These are phyloP conservation scores for Rubia balearica DNA, from an alignment of 305 asterid genomes.

Conservation along the genomic window DNA sequence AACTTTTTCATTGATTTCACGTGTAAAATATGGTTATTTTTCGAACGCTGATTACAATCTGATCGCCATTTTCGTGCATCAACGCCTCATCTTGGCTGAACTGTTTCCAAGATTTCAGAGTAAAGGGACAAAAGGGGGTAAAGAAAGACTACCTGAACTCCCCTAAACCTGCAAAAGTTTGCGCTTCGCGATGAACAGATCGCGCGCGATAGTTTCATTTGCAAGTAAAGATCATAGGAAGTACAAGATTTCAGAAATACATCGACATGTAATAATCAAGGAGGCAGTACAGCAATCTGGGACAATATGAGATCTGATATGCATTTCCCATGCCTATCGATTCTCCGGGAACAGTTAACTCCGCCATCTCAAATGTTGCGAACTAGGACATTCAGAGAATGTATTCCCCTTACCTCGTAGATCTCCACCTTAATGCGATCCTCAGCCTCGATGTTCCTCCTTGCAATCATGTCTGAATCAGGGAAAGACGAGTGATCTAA, in stretches of 20 bases:
- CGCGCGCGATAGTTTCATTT: no score
- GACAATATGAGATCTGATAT: constrained; percentile 63
- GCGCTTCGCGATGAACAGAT: no score
- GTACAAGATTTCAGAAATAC: constrained; percentile 2
- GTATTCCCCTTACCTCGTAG: constrained; percentile 72
- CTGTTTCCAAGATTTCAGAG: no score
- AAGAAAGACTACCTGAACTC: no score
- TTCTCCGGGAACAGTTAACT: constrained; percentile 87
- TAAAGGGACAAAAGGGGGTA: no score
- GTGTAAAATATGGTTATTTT: no score
- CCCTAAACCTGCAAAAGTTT: no score
- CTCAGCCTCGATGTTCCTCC: constrained; percentile 41
- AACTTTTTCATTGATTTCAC: no score
- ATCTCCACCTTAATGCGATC: constrained; percentile 67
- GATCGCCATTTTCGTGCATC: no score
- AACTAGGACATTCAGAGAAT: constrained; percentile 66
- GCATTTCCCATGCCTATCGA: constrained; percentile 93
- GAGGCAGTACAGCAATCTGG: constrained; percentile 63
- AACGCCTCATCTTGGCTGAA: no score
- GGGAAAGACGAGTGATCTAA: constrained; percentile 53
- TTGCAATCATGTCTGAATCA: constrained; percentile 26
- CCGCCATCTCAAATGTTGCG: constrained; percentile 85
- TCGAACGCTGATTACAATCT: no score
- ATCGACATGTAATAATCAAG: constrained; percentile 26
- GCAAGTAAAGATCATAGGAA: no score